These are phyloP conservation scores for Teunomyces atbi DNA, from an alignment of 805 yeast genomes.

Conservation along the genomic window DNA sequence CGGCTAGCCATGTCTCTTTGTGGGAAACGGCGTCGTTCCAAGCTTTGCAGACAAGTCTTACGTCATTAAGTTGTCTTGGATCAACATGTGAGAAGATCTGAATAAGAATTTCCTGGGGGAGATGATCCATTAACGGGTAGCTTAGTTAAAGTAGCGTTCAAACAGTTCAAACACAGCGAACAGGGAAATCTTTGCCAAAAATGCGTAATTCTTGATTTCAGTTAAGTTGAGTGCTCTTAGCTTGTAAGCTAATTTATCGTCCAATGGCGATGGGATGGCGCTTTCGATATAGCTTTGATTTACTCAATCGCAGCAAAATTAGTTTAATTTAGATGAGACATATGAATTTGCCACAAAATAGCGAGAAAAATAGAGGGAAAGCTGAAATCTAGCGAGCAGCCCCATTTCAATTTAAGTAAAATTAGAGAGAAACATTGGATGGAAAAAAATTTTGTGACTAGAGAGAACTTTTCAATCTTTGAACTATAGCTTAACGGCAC, in stretches of 20 bases:
- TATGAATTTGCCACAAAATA: background rate
- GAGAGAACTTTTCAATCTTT: too few relatives aligned
- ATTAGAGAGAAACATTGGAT: too few relatives aligned
- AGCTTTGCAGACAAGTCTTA: slow-evolving; percentile 45
- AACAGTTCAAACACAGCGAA: background rate
- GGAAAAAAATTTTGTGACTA: too few relatives aligned
- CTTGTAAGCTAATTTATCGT: background rate
- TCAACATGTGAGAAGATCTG: slow-evolving; percentile 46
- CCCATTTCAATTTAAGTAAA: too few relatives aligned
- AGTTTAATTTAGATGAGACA: background rate
- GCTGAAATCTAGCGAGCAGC: too few relatives aligned
- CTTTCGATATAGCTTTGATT: background rate
- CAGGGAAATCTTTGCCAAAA: background rate
- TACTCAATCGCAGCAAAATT: background rate
- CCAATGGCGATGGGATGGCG: background rate
- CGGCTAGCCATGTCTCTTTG: slow-evolving; percentile 46
- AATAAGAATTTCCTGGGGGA: slow-evolving; percentile 50
- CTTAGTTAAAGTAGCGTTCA: background rate
- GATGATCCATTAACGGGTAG: slow-evolving; percentile 17
- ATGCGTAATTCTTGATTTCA: background rate
- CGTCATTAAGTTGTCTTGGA: slow-evolving; percentile 38
- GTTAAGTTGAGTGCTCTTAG: background rate
- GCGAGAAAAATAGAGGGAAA: background rate
- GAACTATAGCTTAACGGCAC: too few relatives aligned
- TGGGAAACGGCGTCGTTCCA: slow-evolving; percentile 49